Base-by-base conservation (phyloP, 768 basidiomycete genomes). In the Astraeus odoratus region DNA sequence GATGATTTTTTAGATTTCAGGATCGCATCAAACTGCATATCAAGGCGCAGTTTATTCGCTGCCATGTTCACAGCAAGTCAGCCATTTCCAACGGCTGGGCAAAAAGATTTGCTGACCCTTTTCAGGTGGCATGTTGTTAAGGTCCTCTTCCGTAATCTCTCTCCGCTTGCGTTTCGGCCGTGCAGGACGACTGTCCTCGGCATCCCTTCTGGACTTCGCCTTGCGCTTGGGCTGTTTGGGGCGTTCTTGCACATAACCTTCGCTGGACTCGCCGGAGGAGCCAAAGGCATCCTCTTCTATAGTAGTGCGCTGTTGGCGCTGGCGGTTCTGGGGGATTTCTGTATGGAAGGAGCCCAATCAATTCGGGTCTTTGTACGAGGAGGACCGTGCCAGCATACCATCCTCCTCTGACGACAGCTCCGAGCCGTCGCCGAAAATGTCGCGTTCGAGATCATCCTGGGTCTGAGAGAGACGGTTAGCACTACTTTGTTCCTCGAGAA, bases 21-120 rank as follows among this genome's bases (percentile, higher is more conserved):
- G 43, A 93, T 92, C 15, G 83, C 85, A 48, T 95, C 90, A 47
- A 98, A 78, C 55, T 81, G 75, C 74, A 83, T 84, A 56, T 92
- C 86, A 26, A 96, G 70, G 1, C 80, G 80, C 34, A 81, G 64
- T 67, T 87, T 87, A 51, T 72, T 81, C 8, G 81, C 93, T 96
- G n/a, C n/a, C n/a, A n/a, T n/a, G n/a, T n/a, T 61, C 13, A 23
- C 38, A 30, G 41, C 20, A 46, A 43, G 26, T 22, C 29, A 37
- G 43, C 44, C n/a, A 41, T 0, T 13, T 18, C 16, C n/a, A 2
- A 44, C n/a, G 24, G 26, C 29, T 0, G 20, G 18, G 42, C 13
- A 20, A 23, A 4, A 24, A 22, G 20, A 64, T 29, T 26, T 20
- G 19, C 68, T 42, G 48, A 86, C 90, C 87, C 69, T 88, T 80